Conservation (phyloP, 352 stramenopile species). For the Pelagophyceae sp. region DNA sequence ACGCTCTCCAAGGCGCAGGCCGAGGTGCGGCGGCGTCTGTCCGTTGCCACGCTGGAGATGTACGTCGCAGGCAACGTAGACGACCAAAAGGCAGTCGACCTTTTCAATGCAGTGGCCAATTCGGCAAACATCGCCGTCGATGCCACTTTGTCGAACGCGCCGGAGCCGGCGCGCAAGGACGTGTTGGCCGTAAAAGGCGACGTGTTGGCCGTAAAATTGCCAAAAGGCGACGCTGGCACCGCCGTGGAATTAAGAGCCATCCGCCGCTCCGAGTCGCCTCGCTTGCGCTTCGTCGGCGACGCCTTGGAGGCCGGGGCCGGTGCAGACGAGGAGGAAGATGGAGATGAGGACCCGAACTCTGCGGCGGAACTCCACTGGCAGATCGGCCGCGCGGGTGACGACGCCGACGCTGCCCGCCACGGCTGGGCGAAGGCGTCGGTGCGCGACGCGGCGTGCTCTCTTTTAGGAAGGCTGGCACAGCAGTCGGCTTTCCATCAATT, state of each 20-base stretch:
- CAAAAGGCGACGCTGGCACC: not conserved
- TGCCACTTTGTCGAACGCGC: too few species aligned
- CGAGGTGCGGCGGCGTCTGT: not conserved
- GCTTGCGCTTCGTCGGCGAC: not conserved
- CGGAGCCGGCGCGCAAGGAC: too few species aligned
- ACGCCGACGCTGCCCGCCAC: not conserved
- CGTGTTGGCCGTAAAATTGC: not conserved
- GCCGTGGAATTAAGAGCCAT: not conserved
- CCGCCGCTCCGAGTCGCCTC: not conserved
- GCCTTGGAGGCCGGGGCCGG: not conserved
- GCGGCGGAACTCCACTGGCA: not conserved
- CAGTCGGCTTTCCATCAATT: not conserved
- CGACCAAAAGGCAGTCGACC: too few species aligned
- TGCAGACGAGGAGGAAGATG: not conserved
- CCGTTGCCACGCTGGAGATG: not conserved
- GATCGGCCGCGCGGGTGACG: not conserved
- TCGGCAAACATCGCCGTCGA: too few species aligned
- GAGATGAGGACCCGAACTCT: not conserved
- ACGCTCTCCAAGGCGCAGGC: not conserved
- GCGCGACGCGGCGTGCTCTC: not conserved
- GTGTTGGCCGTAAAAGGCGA: too few species aligned
- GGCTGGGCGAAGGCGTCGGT: not conserved
- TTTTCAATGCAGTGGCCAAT: too few species aligned
- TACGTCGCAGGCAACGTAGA: conserved; percentile 17
- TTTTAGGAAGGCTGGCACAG: not conserved